phyloP scores from a whole-genome alignment of 2,329 filamentous ascomycete species.

The Phaeomoniella chlamydospora region DNA sequence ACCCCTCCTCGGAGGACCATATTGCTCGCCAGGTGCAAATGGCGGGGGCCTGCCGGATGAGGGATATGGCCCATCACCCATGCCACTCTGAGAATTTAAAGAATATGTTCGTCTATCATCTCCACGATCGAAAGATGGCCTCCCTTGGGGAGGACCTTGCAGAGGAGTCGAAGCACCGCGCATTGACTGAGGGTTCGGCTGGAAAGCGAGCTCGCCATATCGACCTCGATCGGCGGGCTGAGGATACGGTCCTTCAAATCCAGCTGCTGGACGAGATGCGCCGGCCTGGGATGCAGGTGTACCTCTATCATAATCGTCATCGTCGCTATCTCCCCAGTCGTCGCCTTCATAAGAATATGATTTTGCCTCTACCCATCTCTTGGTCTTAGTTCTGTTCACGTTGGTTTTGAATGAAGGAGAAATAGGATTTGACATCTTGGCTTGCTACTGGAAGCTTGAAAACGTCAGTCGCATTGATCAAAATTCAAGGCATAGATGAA shows the following conservation, averaged over 20 bases:
- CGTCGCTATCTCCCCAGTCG: constrained; percentile 64
- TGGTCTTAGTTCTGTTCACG: constrained; percentile 76
- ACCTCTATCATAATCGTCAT: constrained; percentile 35
- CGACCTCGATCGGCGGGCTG: background rate
- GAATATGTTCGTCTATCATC: constrained; percentile 11
- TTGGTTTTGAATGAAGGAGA: constrained; percentile 58
- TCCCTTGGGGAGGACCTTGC: background rate
- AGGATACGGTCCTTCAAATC: background rate
- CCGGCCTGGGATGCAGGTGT: constrained; percentile 19
- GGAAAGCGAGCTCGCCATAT: background rate
- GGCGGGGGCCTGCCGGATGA: constrained; percentile 8
- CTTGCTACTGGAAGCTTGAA: too few relatives aligned
- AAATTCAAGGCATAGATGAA: too few relatives aligned
- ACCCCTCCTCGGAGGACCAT: background rate
- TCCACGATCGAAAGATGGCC: constrained; percentile 11
- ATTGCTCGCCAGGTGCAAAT: constrained; percentile 7
- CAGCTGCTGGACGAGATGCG: background rate
- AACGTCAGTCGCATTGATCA: too few relatives aligned
- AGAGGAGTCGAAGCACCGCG: background rate
- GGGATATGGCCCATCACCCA: constrained; percentile 10
- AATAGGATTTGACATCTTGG: background rate
- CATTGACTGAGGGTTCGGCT: background rate
- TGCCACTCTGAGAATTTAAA: constrained; percentile 4
- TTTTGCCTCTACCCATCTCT: constrained; percentile 90
- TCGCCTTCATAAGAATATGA: constrained; percentile 78